Conservation (phyloP, 495 filamentous ascomycete genomes). For the Massariosphaeria phaeospora region DNA sequence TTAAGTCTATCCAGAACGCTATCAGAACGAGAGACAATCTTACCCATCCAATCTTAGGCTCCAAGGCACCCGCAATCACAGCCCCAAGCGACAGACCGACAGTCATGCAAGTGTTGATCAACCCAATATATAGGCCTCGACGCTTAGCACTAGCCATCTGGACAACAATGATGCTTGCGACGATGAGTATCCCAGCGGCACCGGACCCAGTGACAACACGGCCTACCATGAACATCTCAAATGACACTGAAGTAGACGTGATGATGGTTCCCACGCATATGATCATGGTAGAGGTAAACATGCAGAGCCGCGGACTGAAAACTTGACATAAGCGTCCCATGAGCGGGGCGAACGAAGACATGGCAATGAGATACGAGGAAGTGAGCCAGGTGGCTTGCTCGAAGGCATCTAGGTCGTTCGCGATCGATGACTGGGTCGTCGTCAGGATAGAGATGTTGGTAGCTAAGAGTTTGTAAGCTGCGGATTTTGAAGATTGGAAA, state of each 20-base stretch:
- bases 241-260: constrained; percentile 52
- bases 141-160: constrained; percentile 59
- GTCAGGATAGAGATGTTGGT: constrained; percentile 73
- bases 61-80: constrained; percentile 60
- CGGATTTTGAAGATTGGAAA: too few relatives aligned
- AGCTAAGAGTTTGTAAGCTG: constrained; percentile 22
- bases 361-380: constrained; percentile 64
- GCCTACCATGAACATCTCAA: constrained; percentile 61
- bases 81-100: constrained; percentile 66
- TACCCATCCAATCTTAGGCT: constrained; percentile 64
- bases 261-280: constrained; percentile 59
- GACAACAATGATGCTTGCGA: constrained; percentile 63
- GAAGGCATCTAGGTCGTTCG: constrained; percentile 66
- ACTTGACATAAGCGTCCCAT: constrained; percentile 62
- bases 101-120: constrained; percentile 63
- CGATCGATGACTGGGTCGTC: constrained; percentile 68
- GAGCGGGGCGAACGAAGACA: constrained; percentile 62
- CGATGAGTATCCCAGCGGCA: constrained; percentile 60
- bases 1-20: too few relatives aligned
- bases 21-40: constrained; percentile 22
- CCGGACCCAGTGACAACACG: constrained; percentile 61
- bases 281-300: constrained; percentile 52
- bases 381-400: constrained; percentile 70
- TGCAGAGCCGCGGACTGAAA: constrained; percentile 59
- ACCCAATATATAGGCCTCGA: constrained; percentile 64